Conservation (phyloP, 1,139 yeast species). For the Chernovozyma sophiae-reginae region DNA sequence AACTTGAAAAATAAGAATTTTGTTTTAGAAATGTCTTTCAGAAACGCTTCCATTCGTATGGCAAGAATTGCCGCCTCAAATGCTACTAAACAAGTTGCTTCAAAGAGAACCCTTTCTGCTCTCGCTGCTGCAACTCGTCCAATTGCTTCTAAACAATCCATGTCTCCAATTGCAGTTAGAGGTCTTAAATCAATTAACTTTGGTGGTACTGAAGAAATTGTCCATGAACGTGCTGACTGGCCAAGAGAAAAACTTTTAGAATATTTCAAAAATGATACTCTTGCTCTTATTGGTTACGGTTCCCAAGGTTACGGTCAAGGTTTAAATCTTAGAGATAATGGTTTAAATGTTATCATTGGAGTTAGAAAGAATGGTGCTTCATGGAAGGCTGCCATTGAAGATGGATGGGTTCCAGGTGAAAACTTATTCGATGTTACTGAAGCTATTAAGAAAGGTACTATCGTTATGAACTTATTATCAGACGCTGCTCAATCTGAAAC, state of each 20-base stretch:
- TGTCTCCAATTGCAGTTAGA: constrained; percentile 50
- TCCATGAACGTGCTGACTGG: constrained; percentile 99
- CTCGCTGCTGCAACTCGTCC: constrained; percentile 48
- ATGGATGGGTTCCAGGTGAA: constrained; percentile 99
- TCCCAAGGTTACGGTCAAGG: constrained; percentile 99
- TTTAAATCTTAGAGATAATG: constrained; percentile 97
- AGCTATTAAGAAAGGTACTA: constrained; percentile 89
- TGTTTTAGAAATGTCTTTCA: constrained; percentile 52
- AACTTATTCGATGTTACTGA: constrained; percentile 92
- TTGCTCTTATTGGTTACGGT: constrained; percentile 98
- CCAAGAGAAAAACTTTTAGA: constrained; percentile 94
- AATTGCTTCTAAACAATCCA: constrained; percentile 33
- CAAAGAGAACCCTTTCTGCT: constrained; percentile 66
- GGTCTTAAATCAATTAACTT: constrained; percentile 96
- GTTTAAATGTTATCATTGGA: constrained; percentile 95
- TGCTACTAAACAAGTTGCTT: constrained; percentile 47
- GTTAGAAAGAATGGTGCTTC: constrained; percentile 98
- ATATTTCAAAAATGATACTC: constrained; percentile 96
- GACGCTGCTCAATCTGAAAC: constrained; percentile 99
- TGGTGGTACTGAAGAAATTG: constrained; percentile 92
- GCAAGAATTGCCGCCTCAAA: constrained; percentile 56
- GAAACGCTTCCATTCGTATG: constrained; percentile 59
- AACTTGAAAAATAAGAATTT: not conserved
- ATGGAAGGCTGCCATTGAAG: constrained; percentile 99
- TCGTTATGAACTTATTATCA: constrained; percentile 94